Evolutionary conservation across 2,329 filamentous ascomycete species (phyloP).

Genomic region (Aciculosporium take): DNA sequence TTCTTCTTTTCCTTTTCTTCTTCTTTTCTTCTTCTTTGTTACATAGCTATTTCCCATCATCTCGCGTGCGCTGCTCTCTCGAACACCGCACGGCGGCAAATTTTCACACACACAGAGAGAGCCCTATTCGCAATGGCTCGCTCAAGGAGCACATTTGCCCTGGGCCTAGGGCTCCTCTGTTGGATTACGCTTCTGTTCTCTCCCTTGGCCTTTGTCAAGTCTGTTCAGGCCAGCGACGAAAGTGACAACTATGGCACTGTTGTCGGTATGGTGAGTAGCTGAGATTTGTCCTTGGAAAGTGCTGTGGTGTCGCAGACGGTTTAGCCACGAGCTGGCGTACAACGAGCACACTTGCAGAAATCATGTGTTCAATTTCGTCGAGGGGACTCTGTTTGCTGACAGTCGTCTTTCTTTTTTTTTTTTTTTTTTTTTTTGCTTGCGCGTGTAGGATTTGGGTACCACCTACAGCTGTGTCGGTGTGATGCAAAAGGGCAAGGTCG

Average conservation of each 20-base stretch:
- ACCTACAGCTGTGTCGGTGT: constrained; percentile 86
- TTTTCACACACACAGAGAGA: constrained; percentile 10
- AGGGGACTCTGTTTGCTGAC: neutral
- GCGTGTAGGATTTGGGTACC: constrained; percentile 60
- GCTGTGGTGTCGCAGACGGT: too few relatives aligned
- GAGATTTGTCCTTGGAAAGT: neutral
- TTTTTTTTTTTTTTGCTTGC: too few relatives aligned
- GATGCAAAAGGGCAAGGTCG: constrained; percentile 89
- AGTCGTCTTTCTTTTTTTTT: neutral
- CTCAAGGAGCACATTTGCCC: constrained; percentile 54
- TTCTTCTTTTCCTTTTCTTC: constrained; percentile 13
- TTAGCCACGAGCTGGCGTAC: too few relatives aligned
- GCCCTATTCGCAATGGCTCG: constrained; percentile 31
- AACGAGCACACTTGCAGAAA: neutral
- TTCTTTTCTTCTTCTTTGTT: constrained; percentile 11
- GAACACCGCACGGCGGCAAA: constrained; percentile 10
- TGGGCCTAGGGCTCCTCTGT: constrained; percentile 78
- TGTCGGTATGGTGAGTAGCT: constrained; percentile 64
- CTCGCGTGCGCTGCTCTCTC: constrained; percentile 2
- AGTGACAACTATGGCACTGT: constrained; percentile 73
- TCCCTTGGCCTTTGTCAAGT: constrained; percentile 71
- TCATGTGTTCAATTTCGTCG: neutral
- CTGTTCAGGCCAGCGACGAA: constrained; percentile 59
- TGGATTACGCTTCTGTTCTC: constrained; percentile 85
- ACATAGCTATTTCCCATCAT: constrained; percentile 10